Evolutionary conservation across 2,329 filamentous ascomycete species (phyloP).

Genomic region (Epichloe sp.): DNA sequence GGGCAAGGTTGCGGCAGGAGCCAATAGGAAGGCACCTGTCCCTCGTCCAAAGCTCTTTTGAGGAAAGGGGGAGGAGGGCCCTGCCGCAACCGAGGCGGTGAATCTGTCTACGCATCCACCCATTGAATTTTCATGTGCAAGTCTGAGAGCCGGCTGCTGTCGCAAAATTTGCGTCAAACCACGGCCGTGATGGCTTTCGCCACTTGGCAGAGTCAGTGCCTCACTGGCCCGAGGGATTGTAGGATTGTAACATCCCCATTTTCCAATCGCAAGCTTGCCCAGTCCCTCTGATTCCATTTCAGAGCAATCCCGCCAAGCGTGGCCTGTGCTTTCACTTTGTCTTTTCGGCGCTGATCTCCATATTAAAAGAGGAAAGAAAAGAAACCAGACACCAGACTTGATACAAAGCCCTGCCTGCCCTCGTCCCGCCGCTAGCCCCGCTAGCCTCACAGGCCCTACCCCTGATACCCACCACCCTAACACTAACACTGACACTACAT

Average conservation of each 20-base stretch:
- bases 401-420: not conserved
- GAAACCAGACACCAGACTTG: too few species aligned
- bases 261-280: not conserved
- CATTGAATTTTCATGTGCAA: not conserved
- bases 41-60: not conserved
- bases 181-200: not conserved
- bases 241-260: not conserved
- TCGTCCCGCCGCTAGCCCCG: not conserved
- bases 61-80: not conserved
- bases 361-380: too few species aligned
- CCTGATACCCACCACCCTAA: not conserved
- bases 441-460: not conserved
- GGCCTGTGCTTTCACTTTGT: not conserved
- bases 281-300: constrained; percentile 1
- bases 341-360: too few species aligned
- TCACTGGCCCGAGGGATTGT: too few species aligned
- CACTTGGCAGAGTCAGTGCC: not conserved
- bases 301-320: not conserved
- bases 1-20: not conserved
- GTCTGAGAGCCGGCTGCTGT: not conserved
- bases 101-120: too few species aligned
- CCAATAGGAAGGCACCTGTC: constrained; percentile 1
- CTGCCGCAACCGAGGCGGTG: not conserved
- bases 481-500: too few species aligned
- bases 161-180: not conserved